Percentiles rank a stretch among this genome's conserved stretches.
These are phyloP conservation scores for Mycena citricolor DNA, from an alignment of 1,284 basidiomycete species.

Conservation along the genomic window DNA sequence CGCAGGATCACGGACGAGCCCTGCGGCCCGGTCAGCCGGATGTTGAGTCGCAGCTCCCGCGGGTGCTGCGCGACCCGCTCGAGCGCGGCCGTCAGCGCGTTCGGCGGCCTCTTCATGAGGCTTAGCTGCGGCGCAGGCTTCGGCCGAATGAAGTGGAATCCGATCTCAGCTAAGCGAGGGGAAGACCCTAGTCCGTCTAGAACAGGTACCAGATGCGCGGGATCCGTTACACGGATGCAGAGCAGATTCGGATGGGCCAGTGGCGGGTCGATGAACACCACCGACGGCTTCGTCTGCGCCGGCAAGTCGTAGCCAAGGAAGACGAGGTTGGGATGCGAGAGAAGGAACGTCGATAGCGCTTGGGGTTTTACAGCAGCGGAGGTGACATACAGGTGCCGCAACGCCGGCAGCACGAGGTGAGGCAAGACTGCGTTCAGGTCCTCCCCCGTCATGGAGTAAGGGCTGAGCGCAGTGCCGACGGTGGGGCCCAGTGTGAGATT, in stretches of 20 bases:
- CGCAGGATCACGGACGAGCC: no score
- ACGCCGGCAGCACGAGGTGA: slow-evolving; percentile 1
- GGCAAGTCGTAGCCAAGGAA: neutral
- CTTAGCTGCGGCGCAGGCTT: no score
- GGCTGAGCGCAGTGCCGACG: neutral
- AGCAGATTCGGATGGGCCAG: neutral
- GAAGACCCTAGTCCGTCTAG: slow-evolving; percentile 3
- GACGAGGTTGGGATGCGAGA: neutral
- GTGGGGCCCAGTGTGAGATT: neutral
- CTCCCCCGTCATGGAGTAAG: neutral
- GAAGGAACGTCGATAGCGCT: neutral
- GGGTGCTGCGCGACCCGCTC: slow-evolving; percentile 1
- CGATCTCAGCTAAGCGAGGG: neutral
- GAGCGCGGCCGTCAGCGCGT: neutral
- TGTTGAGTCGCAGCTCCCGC: no score
- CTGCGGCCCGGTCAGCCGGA: no score
- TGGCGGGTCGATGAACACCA: no score
- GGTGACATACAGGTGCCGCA: neutral
- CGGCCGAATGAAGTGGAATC: neutral
- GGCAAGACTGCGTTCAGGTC: neutral
- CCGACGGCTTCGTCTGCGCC: neutral
- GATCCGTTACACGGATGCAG: neutral
- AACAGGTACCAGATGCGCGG: neutral
- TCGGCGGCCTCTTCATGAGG: no score
- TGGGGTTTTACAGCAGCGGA: neutral